Conservation (phyloP, 2,329 filamentous ascomycete species). For the Aspergillus uvarum region DNA sequence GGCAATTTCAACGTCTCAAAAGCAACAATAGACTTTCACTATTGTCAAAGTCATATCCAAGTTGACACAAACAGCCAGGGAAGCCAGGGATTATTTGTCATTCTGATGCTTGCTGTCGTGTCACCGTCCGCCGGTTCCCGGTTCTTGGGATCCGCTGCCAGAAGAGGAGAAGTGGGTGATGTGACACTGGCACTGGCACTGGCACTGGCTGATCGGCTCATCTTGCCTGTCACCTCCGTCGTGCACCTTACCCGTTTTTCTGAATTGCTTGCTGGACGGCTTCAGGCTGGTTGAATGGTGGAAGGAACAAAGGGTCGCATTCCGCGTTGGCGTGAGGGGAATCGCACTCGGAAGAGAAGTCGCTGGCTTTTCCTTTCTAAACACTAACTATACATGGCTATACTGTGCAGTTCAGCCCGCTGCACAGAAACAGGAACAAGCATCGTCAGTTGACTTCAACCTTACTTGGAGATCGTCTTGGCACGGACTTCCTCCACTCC, state of each 20-base stretch:
- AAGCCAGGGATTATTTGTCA: slow-evolving; percentile 2
- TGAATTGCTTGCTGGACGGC: no score
- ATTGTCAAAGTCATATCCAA: not conserved
- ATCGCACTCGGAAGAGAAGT: not conserved
- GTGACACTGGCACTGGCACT: not conserved
- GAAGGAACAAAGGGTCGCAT: no score
- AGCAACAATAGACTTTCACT: not conserved
- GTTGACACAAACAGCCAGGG: not conserved
- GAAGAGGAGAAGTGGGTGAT: not conserved
- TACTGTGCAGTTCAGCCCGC: not conserved
- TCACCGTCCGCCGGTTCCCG: slow-evolving; percentile 5
- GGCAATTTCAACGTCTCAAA: not conserved
- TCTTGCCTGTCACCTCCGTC: not conserved
- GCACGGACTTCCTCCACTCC: not conserved
- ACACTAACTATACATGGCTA: not conserved
- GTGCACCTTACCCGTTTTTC: not conserved
- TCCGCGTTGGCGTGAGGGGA: not conserved
- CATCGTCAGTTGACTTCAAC: not conserved
- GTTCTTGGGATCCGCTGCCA: slow-evolving; percentile 5
- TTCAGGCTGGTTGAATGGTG: no score
- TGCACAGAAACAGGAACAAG: not conserved
- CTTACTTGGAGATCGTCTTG: not conserved
- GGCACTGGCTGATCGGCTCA: not conserved
- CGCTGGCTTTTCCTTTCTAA: not conserved
- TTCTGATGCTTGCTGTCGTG: not conserved